Conservation (phyloP, 1,284 basidiomycete species). For the Malassezia globosa region DNA sequence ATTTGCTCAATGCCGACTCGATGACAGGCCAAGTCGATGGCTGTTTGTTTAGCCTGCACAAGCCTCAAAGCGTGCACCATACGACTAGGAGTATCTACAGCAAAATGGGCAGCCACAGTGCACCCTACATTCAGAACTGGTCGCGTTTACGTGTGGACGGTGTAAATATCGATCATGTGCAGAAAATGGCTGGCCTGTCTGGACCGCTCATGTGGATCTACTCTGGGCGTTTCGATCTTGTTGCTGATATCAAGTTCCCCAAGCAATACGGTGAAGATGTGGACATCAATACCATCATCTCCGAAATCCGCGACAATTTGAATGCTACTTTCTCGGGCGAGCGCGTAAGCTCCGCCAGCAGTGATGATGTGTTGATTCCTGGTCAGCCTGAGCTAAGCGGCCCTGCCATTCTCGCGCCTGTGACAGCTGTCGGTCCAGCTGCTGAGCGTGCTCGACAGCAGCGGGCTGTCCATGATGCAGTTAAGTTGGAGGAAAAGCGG, state of each 20-base stretch:
- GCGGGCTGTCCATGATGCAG: constrained; percentile 16
- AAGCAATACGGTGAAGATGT: constrained; percentile 66
- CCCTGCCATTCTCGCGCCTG: constrained; percentile 69
- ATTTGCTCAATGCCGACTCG: constrained; percentile 66
- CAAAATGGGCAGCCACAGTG: constrained; percentile 5
- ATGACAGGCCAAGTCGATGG: constrained; percentile 97
- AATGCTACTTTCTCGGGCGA: constrained; percentile 23
- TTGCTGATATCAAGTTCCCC: constrained; percentile 95
- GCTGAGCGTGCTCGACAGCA: constrained; percentile 34
- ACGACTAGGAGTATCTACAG: constrained; percentile 52
- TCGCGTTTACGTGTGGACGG: constrained; percentile 92
- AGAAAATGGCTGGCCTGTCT: constrained; percentile 60
- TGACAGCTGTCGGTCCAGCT: constrained; percentile 36
- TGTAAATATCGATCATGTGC: constrained; percentile 88
- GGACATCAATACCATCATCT: constrained; percentile 64
- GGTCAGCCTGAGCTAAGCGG: constrained; percentile 76
- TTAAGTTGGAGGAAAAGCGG: neutral
- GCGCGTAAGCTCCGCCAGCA: constrained; percentile 1
- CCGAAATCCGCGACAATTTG: constrained; percentile 79
- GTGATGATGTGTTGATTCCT: constrained; percentile 58
- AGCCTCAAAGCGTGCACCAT: constrained; percentile 85
- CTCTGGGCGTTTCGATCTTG: constrained; percentile 84
- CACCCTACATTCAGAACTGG: constrained; percentile 67
- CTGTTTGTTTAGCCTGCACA: constrained; percentile 90
- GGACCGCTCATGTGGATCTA: constrained; percentile 95